These are phyloP conservation scores for Flammula alnicola DNA, from an alignment of 1,284 basidiomycete species.

Conservation along the genomic window DNA sequence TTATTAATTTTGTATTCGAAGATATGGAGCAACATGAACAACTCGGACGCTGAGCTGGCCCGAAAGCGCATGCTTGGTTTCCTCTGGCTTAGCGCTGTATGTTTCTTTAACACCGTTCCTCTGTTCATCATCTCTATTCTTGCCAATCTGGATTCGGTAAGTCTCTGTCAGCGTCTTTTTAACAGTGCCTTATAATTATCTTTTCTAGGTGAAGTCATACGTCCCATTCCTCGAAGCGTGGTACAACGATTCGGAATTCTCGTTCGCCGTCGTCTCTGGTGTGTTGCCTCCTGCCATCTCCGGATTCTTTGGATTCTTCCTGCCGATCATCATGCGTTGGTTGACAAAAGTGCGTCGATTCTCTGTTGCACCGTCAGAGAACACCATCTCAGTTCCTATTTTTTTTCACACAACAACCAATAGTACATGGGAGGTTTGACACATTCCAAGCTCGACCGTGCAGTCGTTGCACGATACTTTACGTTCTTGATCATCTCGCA, in stretches of 20 bases:
- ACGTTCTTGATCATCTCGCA: conserved; percentile 91
- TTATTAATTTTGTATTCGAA: conserved; percentile 29
- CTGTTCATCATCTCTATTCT: conserved; percentile 80
- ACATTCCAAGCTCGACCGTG: conserved; percentile 83
- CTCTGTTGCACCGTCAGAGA: not conserved
- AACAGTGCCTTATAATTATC: no score
- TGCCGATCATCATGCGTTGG: conserved; percentile 88
- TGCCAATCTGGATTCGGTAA: conserved; percentile 76
- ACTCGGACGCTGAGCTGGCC: conserved; percentile 65
- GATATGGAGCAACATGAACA: conserved; percentile 90
- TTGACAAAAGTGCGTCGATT: conserved; percentile 54
- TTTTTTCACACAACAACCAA: no score
- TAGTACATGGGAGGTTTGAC: conserved; percentile 83
- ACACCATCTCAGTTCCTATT: conserved; percentile 8
- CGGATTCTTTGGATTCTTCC: conserved; percentile 87
- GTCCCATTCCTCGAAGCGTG: conserved; percentile 76
- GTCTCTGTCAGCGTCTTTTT: no score
- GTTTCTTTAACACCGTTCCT: conserved; percentile 93
- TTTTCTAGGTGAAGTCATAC: conserved; percentile 59
- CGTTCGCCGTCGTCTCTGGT: conserved; percentile 84
- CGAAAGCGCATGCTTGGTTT: conserved; percentile 78
- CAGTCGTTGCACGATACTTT: conserved; percentile 89
- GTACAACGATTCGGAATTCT: conserved; percentile 59
- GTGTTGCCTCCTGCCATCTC: conserved; percentile 86
- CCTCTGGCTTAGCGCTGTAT: conserved; percentile 73